Percentiles rank a stretch among this genome's conserved stretches.
Conservation (phyloP, 352 stramenopile genomes). For the Phytophthora brassicae region DNA sequence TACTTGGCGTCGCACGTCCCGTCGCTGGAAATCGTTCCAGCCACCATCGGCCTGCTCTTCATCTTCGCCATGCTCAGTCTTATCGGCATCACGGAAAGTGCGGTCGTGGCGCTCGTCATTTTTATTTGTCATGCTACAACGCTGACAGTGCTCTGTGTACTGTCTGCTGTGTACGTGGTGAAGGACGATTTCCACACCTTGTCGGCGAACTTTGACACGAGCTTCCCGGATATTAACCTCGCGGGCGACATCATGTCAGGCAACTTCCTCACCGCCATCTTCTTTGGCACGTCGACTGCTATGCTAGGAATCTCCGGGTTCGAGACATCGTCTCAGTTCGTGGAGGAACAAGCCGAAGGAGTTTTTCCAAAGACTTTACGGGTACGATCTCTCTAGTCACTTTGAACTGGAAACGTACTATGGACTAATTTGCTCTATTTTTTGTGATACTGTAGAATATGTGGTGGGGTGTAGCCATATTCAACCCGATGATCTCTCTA, state of each 20-base stretch:
- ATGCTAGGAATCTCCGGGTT: constrained; percentile 96
- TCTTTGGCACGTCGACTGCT: constrained; percentile 91
- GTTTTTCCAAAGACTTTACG: constrained; percentile 94
- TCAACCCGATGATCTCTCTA: constrained; percentile 93
- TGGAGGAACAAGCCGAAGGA: constrained; percentile 93
- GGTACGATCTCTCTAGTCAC: constrained; percentile 28
- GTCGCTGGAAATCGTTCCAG: constrained; percentile 72
- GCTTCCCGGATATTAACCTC: constrained; percentile 89
- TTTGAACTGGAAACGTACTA: no score
- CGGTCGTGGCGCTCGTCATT: constrained; percentile 89
- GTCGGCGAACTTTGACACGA: constrained; percentile 77
- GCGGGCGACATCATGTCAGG: constrained; percentile 75
- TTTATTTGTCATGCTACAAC: constrained; percentile 91
- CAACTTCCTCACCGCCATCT: constrained; percentile 86
- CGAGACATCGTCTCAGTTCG: constrained; percentile 94
- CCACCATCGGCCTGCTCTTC: constrained; percentile 85
- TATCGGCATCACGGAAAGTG: constrained; percentile 92
- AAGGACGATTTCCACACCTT: constrained; percentile 83
- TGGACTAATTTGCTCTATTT: neutral
- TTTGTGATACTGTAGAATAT: constrained; percentile 89
- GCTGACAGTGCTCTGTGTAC: constrained; percentile 75
- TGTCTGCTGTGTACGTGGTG: constrained; percentile 80
- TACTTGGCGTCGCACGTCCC: constrained; percentile 84
- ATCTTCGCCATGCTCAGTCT: constrained; percentile 92
- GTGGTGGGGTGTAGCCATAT: constrained; percentile 93